phyloP scores from a whole-genome alignment of 2,329 filamentous ascomycete species.

The Pleoardoris graminearum region DNA sequence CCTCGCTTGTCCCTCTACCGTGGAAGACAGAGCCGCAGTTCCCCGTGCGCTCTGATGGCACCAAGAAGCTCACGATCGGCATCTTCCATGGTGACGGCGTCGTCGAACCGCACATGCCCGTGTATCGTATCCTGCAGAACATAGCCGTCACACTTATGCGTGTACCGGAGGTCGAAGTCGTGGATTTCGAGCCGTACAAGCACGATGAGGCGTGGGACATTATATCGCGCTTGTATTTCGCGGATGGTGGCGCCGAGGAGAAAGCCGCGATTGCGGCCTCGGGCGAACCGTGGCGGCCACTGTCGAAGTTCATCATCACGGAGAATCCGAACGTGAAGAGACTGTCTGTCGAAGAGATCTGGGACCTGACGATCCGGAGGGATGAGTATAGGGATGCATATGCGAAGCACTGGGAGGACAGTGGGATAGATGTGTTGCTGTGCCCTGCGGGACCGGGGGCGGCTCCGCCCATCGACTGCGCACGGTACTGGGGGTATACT shows the following conservation, averaged over 20 bases:
- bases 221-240: slow-evolving; percentile 47
- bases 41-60: slow-evolving; percentile 14
- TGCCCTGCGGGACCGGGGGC: slow-evolving; percentile 59
- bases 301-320: slow-evolving; percentile 60
- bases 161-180: slow-evolving; percentile 54
- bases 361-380: slow-evolving; percentile 44
- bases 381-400: slow-evolving; percentile 49
- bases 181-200: slow-evolving; percentile 54
- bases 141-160: slow-evolving; percentile 50
- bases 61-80: slow-evolving; percentile 56
- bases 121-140: slow-evolving; percentile 57
- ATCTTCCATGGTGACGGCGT: slow-evolving; percentile 67
- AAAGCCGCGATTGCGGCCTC: slow-evolving; percentile 53
- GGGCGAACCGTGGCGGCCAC: slow-evolving; percentile 60
- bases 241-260: slow-evolving; percentile 60
- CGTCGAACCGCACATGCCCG: slow-evolving; percentile 66
- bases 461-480: slow-evolving; percentile 54
- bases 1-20: slow-evolving; percentile 59
- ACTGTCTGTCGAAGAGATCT: slow-evolving; percentile 46
- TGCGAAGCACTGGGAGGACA: slow-evolving; percentile 44
- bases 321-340: slow-evolving; percentile 46
- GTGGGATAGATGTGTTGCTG: slow-evolving; percentile 59
- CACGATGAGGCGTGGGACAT: slow-evolving; percentile 53
- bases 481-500: slow-evolving; percentile 65
- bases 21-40: slow-evolving; percentile 48